A percentile compares a stretch with the other conserved stretches of the same genome.
Conservation (phyloP, 495 filamentous ascomycete genomes). For the Podospora australis region DNA sequence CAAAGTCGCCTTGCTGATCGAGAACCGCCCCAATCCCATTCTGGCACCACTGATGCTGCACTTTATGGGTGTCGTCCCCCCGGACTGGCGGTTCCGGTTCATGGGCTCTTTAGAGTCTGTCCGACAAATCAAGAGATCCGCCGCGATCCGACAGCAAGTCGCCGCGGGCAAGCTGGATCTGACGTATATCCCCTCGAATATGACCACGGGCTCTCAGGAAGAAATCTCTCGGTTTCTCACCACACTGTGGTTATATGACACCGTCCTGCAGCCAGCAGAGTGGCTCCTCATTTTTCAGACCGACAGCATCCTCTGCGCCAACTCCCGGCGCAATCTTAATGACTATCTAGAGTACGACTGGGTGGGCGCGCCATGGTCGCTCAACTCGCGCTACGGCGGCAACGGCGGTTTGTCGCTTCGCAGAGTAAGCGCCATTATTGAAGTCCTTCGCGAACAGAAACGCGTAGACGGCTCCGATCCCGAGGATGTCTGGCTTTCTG, state of each 20-base stretch:
- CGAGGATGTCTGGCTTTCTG: constrained; percentile 47
- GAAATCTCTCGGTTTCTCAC: constrained; percentile 42
- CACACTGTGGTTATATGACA: constrained; percentile 39
- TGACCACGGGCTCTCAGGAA: constrained; percentile 38
- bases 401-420: constrained; percentile 45
- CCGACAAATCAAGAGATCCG: constrained; percentile 28
- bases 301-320: constrained; percentile 46
- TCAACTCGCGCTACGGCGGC: constrained; percentile 35
- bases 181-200: constrained; percentile 37
- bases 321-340: constrained; percentile 37
- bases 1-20: constrained; percentile 46
- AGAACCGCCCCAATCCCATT: constrained; percentile 37
- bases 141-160: constrained; percentile 34
- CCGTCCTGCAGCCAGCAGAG: constrained; percentile 36
- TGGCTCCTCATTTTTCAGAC: constrained; percentile 45
- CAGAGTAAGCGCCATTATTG: constrained; percentile 40
- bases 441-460: constrained; percentile 37
- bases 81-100: constrained; percentile 50
- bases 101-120: constrained; percentile 39
- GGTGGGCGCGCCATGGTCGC: constrained; percentile 47
- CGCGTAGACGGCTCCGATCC: constrained; percentile 31
- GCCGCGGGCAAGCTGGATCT: constrained; percentile 40
- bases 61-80: constrained; percentile 45
- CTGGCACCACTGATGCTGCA: constrained; percentile 44
- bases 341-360: constrained; percentile 46